phyloP scores from a whole-genome alignment of 1,284 basidiomycete species.

The Pseudozyma pruni region DNA sequence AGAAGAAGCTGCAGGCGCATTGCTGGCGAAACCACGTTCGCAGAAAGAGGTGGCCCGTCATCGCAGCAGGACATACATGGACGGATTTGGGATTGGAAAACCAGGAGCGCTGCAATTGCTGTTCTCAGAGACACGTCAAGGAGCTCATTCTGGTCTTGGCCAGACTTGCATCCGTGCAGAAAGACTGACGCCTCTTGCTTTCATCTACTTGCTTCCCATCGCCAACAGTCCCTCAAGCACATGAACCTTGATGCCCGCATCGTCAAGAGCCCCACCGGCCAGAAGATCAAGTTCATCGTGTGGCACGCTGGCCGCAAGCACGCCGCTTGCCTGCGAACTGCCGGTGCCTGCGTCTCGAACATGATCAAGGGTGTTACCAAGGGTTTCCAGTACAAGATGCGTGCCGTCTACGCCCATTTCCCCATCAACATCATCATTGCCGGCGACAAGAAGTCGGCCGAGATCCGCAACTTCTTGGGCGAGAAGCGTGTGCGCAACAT shows the following conservation, averaged over 20 bases:
- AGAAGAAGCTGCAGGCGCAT: too few relatives aligned
- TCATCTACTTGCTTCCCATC: constrained; percentile 69
- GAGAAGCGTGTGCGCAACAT: constrained; percentile 92
- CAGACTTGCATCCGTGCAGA: neutral
- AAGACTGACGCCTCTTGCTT: constrained; percentile 18
- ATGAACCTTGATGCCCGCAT: constrained; percentile 68
- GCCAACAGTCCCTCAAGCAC: constrained; percentile 66
- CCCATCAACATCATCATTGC: constrained; percentile 99
- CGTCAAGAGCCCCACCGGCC: constrained; percentile 71
- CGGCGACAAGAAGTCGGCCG: constrained; percentile 79
- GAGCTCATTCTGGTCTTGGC: neutral
- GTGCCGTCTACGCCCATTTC: constrained; percentile 97
- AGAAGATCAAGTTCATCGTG: constrained; percentile 88
- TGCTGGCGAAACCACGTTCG: too few relatives aligned
- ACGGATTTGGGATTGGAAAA: too few relatives aligned
- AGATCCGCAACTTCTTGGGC: constrained; percentile 99
- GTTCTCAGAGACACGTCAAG: neutral
- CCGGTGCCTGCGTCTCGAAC: constrained; percentile 93
- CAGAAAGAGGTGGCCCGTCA: too few relatives aligned
- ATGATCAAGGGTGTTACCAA: constrained; percentile 88
- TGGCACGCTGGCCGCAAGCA: constrained; percentile 99
- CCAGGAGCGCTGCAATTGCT: constrained; percentile 6
- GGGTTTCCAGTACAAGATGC: constrained; percentile 96
- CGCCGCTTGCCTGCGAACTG: constrained; percentile 95
- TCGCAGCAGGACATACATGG: too few relatives aligned